Evolutionary conservation across 1,284 basidiomycete species (phyloP).

Genomic region (Apiotrichum gamsii): DNA sequence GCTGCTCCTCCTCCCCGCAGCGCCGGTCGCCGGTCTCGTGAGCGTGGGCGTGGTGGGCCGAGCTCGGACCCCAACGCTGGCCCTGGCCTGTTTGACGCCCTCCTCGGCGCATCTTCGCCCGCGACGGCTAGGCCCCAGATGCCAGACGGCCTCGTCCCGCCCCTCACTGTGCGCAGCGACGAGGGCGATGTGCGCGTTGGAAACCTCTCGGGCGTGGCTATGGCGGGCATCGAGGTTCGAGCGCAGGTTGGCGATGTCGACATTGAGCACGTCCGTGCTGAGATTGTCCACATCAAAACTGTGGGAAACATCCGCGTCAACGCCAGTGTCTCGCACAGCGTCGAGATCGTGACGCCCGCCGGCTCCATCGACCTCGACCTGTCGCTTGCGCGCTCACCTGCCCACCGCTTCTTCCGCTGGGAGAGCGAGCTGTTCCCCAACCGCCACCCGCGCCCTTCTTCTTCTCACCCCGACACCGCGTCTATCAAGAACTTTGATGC

Average conservation of each 20-base stretch:
- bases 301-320: conserved; percentile 4
- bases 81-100: neutral
- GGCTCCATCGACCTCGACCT: conserved; percentile 10
- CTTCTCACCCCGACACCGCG: no score
- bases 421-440: neutral
- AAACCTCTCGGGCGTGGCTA: conserved; percentile 1
- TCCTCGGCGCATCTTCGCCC: neutral
- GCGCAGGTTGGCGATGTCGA: conserved; percentile 4
- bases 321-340: neutral
- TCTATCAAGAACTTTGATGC: neutral
- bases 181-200: conserved; percentile 3
- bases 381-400: neutral
- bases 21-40: no score
- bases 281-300: conserved; percentile 1
- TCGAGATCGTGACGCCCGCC: conserved; percentile 2
- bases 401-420: neutral
- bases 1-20: neutral
- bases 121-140: no score
- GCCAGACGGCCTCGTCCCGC: conserved; percentile 2
- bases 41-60: no score
- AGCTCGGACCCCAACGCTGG: no score
- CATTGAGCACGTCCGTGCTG: conserved; percentile 6
- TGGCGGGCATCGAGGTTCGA: conserved; percentile 3
- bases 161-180: conserved; percentile 5
- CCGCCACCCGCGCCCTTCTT: no score